A percentile compares a stretch with the other conserved stretches of the same genome.
Conservation (phyloP, 495 filamentous ascomycete species). For the Barbatosphaeria neglecta region DNA sequence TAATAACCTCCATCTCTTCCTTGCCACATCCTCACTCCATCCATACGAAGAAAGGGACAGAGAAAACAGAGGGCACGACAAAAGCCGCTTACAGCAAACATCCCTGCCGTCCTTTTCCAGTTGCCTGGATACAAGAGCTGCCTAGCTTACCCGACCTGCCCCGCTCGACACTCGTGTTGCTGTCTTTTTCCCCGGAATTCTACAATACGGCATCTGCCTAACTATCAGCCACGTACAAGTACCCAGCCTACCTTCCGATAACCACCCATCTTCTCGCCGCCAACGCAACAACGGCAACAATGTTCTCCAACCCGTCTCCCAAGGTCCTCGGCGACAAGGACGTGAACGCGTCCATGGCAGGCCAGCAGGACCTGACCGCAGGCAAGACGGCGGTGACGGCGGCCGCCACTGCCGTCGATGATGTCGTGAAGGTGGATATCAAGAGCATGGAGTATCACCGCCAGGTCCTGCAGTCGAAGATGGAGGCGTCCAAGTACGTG, state of each 20-base stretch:
- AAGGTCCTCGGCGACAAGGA: slow-evolving; percentile 47
- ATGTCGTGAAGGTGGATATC: slow-evolving; percentile 30
- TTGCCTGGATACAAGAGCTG: no score
- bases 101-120: no score
- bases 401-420: slow-evolving; percentile 11
- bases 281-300: background rate
- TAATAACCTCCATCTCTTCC: no score
- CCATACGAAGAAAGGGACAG: no score
- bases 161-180: no score
- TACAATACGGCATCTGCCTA: no score
- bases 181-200: no score
- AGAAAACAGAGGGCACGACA: no score
- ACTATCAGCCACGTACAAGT: no score
- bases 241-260: background rate
- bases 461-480: slow-evolving; percentile 59
- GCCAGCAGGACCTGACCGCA: slow-evolving; percentile 5
- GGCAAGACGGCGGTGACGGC: slow-evolving; percentile 9
- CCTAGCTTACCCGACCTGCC: no score
- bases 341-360: slow-evolving; percentile 36
- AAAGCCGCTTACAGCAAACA: no score
- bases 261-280: background rate
- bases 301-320: slow-evolving; percentile 15
- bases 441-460: slow-evolving; percentile 73
- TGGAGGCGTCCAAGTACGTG: slow-evolving; percentile 58
- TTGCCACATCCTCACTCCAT: no score